phyloP scores from a whole-genome alignment of 176 grass and related monocot species.

The Chloris gayana region DNA sequence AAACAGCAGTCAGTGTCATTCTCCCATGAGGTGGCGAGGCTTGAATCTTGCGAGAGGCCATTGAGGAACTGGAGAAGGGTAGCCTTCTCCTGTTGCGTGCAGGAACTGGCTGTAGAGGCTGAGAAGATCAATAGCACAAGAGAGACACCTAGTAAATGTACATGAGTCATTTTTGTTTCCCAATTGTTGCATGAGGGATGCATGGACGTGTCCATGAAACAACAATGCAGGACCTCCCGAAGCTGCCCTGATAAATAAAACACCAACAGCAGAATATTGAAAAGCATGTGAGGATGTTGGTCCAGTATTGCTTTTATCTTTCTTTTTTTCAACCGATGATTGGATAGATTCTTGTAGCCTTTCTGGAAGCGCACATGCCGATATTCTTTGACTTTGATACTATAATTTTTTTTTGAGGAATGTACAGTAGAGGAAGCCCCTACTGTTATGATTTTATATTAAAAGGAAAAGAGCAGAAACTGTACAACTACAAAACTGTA shows the following conservation, averaged over 20 bases:
- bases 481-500: no score
- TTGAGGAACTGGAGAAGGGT: slow-evolving; percentile 40
- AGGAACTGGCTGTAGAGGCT: slow-evolving; percentile 27
- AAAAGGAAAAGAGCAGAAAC: no score
- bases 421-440: no score
- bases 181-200: neutral
- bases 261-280: neutral
- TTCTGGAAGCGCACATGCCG: neutral
- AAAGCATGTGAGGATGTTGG: no score
- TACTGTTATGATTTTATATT: no score
- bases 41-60: slow-evolving; percentile 11
- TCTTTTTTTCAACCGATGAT: neutral
- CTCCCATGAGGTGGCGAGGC: slow-evolving; percentile 31
- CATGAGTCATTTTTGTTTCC: neutral
- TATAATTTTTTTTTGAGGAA: no score
- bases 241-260: slow-evolving; percentile 19
- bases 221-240: neutral
- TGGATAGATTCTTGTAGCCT: slow-evolving; percentile 1
- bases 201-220: slow-evolving; percentile 19
- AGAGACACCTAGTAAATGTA: slow-evolving; percentile 13
- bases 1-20: slow-evolving; percentile 39
- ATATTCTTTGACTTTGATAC: no score
- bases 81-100: slow-evolving; percentile 33
- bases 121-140: slow-evolving; percentile 3
- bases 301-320: no score